Conservation (phyloP, 1,139 yeast genomes). For the Pichia sp. region DNA sequence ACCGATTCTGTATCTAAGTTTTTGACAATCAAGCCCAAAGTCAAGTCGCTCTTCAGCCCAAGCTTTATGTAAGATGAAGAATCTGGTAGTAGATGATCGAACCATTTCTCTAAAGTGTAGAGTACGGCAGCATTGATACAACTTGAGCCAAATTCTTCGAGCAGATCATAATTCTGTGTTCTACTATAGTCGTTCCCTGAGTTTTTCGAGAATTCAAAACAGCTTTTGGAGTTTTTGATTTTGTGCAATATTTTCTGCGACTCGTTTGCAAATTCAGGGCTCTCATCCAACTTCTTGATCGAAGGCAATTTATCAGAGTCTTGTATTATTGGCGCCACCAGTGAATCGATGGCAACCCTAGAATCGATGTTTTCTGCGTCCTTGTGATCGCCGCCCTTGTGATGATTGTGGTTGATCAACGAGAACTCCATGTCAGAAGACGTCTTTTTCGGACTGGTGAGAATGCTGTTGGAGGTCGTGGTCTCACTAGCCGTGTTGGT, state of each 20-base stretch:
- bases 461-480: neutral
- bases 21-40: conserved; percentile 46
- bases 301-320: conserved; percentile 23
- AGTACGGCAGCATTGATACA: conserved; percentile 53
- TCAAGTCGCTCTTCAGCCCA: conserved; percentile 44
- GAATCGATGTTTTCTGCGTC: conserved; percentile 21
- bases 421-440: neutral
- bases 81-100: conserved; percentile 39
- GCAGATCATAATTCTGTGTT: conserved; percentile 35
- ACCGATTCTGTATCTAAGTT: conserved; percentile 44
- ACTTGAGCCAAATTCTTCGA: conserved; percentile 55
- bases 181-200: conserved; percentile 10
- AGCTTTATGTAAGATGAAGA: conserved; percentile 54
- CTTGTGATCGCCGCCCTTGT: conserved; percentile 18
- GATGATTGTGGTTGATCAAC: conserved; percentile 8
- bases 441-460: neutral
- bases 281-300: conserved; percentile 22
- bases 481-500: neutral
- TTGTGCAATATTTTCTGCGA: conserved; percentile 34
- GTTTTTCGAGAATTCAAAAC: conserved; percentile 44
- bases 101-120: conserved; percentile 57
- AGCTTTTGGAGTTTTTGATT: conserved; percentile 63
- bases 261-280: conserved; percentile 25
- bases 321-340: conserved; percentile 27
- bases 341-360: conserved; percentile 30